phyloP scores from a whole-genome alignment of 2,329 filamentous ascomycete genomes.

The Diaporthe humulicola region DNA sequence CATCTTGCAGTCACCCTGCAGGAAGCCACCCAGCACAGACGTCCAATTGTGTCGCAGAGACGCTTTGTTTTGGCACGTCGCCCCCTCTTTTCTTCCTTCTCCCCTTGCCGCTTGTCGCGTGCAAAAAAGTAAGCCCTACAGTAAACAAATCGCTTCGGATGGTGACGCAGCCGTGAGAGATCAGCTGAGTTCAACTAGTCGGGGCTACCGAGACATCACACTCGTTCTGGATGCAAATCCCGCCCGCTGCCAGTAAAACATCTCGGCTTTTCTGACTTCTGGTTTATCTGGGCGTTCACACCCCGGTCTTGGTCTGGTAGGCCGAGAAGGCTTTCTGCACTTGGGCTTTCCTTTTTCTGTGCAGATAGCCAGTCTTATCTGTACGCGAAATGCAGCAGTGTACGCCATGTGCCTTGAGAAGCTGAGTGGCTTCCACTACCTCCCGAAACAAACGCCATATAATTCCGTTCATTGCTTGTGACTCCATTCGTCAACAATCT shows the following conservation, averaged over 20 bases:
- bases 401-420: background rate
- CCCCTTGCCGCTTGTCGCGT: constrained; percentile 9
- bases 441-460: background rate
- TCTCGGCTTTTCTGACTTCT: background rate
- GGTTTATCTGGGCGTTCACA: background rate
- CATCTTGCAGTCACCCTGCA: constrained; percentile 30
- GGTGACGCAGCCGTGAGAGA: constrained; percentile 22
- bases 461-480: background rate
- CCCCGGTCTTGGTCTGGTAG: background rate
- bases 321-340: background rate
- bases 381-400: background rate
- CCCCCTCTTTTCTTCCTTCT: constrained; percentile 4
- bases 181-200: constrained; percentile 26
- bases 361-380: background rate
- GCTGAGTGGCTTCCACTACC: background rate
- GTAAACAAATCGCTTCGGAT: constrained; percentile 21
- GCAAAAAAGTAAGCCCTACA: constrained; percentile 12
- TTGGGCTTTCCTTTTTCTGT: background rate
- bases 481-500: background rate
- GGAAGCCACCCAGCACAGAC: constrained; percentile 24
- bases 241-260: background rate
- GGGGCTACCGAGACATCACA: background rate
- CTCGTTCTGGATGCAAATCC: background rate
- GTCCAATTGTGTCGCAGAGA: constrained; percentile 20
- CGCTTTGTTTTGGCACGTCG: constrained; percentile 25